Percentiles rank a stretch among this genome's conserved stretches.
These are phyloP conservation scores for Waitea zeae DNA, from an alignment of 1,284 basidiomycete genomes.

Conservation along the genomic window DNA sequence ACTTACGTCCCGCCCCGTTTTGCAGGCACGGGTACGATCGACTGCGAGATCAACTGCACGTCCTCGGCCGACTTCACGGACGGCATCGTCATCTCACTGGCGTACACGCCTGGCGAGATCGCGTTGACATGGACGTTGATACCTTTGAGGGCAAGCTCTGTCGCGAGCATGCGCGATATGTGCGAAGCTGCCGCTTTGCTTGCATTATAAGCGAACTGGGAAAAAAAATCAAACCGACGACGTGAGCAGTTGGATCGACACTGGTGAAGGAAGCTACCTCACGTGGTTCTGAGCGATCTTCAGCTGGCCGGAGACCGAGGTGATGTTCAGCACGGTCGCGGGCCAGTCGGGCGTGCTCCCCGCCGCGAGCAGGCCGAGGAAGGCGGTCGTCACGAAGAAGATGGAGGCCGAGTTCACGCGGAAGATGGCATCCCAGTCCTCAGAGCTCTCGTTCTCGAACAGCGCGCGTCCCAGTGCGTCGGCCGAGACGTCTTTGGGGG, in stretches of 20 bases:
- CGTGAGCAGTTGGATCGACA: too few species aligned
- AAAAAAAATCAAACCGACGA: not conserved
- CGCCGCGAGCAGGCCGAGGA: constrained; percentile 55
- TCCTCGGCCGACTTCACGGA: constrained; percentile 24
- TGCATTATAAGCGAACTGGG: constrained; percentile 63
- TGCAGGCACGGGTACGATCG: constrained; percentile 39
- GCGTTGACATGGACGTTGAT: constrained; percentile 55
- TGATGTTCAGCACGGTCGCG: constrained; percentile 57
- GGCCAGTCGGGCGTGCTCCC: constrained; percentile 41
- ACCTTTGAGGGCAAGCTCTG: constrained; percentile 51
- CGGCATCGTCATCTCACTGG: constrained; percentile 57
- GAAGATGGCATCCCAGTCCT: constrained; percentile 43
- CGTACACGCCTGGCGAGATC: constrained; percentile 59
- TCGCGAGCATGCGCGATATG: constrained; percentile 55
- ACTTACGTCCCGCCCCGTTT: constrained; percentile 51
- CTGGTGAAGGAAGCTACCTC: constrained; percentile 15
- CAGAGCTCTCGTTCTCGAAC: constrained; percentile 47
- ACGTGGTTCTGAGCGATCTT: constrained; percentile 63
- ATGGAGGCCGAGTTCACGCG: constrained; percentile 51
- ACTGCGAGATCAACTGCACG: constrained; percentile 36
- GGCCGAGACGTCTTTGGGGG: constrained; percentile 40
- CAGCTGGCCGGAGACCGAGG: constrained; percentile 53
- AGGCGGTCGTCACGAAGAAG: constrained; percentile 60
- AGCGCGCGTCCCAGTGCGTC: constrained; percentile 45
- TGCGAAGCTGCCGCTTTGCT: constrained; percentile 62